Conservation (phyloP, 225 moss, liverwort and hornwort genomes). For the Marchantia polymorpha region DNA sequence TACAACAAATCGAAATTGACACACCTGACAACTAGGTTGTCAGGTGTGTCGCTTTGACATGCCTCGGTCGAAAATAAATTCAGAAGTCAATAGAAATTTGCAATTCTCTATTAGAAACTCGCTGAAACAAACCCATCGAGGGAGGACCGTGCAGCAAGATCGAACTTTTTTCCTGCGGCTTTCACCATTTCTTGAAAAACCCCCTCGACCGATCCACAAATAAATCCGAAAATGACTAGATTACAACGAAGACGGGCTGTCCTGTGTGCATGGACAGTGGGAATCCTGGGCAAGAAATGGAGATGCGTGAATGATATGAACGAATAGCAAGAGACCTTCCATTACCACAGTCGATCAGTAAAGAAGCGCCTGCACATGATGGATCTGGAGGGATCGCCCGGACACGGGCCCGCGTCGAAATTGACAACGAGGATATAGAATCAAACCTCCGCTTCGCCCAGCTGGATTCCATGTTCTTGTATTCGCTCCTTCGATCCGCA, state of each 20-base stretch:
- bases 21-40: background rate
- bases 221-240: background rate
- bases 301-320: background rate
- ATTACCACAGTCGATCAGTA: background rate
- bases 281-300: background rate
- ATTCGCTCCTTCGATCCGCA: background rate
- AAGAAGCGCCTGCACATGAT: background rate
- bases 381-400: background rate
- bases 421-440: constrained; percentile 14
- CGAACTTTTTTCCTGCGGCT: background rate
- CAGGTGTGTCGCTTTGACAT: too few species aligned
- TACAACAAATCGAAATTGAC: background rate
- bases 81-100: too few species aligned
- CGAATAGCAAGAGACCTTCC: background rate
- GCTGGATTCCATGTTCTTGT: constrained; percentile 13
- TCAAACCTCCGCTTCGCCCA: constrained; percentile 7
- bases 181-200: background rate
- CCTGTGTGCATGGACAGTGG: background rate
- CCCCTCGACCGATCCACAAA: background rate
- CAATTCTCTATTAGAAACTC: background rate
- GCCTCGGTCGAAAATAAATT: too few species aligned
- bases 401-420: background rate
- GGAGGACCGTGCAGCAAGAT: background rate
- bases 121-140: background rate
- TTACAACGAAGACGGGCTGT: background rate